These are phyloP conservation scores for Pisolithus microcarpus DNA, from an alignment of 768 basidiomycete genomes.

Conservation along the genomic window DNA sequence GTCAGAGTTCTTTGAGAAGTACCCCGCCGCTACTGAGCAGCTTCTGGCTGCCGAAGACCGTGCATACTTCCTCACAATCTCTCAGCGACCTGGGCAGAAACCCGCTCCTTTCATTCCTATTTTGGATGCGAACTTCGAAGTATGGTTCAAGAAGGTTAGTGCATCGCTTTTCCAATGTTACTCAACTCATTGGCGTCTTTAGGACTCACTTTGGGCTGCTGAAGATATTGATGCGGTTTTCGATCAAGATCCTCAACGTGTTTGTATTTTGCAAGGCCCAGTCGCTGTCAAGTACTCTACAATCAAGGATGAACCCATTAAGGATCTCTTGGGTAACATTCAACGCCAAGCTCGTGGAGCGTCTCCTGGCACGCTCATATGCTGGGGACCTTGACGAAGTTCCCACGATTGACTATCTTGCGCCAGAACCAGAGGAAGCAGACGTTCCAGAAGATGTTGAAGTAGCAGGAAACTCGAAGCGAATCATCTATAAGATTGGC, in stretches of 20 bases:
- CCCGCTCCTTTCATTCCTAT: slow-evolving; percentile 98
- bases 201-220: slow-evolving; percentile 97
- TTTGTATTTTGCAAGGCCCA: slow-evolving; percentile 95
- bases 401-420: slow-evolving; percentile 82
- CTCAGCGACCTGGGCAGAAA: slow-evolving; percentile 95
- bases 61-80: slow-evolving; percentile 92
- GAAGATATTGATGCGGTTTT: slow-evolving; percentile 99
- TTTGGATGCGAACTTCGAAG: slow-evolving; percentile 86
- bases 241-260: slow-evolving; percentile 97
- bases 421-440: slow-evolving; percentile 38
- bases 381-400: slow-evolving; percentile 65
- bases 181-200: slow-evolving; percentile 7
- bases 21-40: slow-evolving; percentile 76
- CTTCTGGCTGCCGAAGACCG: slow-evolving; percentile 90
- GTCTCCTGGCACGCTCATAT: slow-evolving; percentile 74
- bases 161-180: background rate
- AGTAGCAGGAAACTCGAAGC: slow-evolving; percentile 34
- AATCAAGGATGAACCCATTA: slow-evolving; percentile 90
- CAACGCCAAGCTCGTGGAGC: slow-evolving; percentile 68
- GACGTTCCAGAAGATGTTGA: slow-evolving; percentile 36
- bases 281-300: slow-evolving; percentile 86
- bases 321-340: slow-evolving; percentile 85
- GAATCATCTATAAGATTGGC: slow-evolving; percentile 47
- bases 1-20: slow-evolving; percentile 75
- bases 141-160: slow-evolving; percentile 98